phyloP scores from a whole-genome alignment of 23 red algal species.

The Cyanidioschyzon merolae region DNA sequence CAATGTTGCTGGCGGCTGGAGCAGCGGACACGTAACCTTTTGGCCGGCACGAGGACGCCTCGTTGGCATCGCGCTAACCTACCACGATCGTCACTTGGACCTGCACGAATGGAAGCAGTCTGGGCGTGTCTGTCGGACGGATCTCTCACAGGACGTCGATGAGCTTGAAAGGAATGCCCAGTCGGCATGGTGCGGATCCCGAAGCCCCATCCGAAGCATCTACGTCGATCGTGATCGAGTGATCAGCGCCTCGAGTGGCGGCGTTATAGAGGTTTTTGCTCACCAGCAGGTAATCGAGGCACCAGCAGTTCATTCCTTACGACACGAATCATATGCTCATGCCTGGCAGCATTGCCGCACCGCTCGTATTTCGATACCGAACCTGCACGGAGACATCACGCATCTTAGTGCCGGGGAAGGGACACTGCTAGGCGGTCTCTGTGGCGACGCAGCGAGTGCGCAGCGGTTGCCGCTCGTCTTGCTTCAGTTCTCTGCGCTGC shows the following conservation, averaged over 20 bases:
- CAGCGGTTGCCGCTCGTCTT: neutral
- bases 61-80: neutral
- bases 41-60: neutral
- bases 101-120: neutral
- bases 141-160: neutral
- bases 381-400: neutral
- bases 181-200: neutral
- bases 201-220: constrained; percentile 4
- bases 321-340: neutral
- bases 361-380: neutral
- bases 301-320: neutral
- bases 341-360: neutral
- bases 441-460: neutral
- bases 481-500: neutral
- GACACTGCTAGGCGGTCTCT: neutral
- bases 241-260: neutral
- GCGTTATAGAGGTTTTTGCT: constrained; percentile 4
- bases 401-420: neutral
- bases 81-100: neutral
- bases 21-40: constrained; percentile 11
- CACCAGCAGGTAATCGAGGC: neutral
- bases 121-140: neutral
- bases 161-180: neutral
- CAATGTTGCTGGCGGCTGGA: constrained; percentile 18
- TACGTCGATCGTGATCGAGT: constrained; percentile 14